Evolutionary conservation across 345 rosid species (phyloP).

Genomic region (Citrus glauca): DNA sequence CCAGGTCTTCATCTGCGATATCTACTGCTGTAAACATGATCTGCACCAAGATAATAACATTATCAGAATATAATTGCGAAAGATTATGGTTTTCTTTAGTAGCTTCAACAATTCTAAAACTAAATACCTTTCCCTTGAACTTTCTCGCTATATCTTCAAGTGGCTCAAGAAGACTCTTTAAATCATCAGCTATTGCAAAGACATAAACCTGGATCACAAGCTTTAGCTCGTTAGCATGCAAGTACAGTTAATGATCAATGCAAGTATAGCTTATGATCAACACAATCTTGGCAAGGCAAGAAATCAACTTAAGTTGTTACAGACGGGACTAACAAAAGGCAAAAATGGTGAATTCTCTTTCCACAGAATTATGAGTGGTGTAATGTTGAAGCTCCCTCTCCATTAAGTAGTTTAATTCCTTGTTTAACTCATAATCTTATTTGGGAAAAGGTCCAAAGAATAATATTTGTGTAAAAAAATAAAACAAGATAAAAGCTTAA

Average conservation of each 20-base stretch:
- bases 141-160: slow-evolving; percentile 70
- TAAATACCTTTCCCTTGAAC: slow-evolving; percentile 59
- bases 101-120: slow-evolving; percentile 11
- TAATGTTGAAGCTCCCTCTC: neutral
- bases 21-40: slow-evolving; percentile 71
- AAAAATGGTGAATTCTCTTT: neutral
- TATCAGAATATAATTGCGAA: slow-evolving; percentile 9
- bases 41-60: slow-evolving; percentile 35
- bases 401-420: neutral
- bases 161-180: slow-evolving; percentile 46
- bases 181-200: slow-evolving; percentile 61
- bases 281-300: neutral
- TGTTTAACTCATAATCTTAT: neutral
- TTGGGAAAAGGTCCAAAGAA: neutral
- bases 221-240: neutral
- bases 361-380: neutral
- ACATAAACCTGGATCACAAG: slow-evolving; percentile 48
- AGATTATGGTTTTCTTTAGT: neutral
- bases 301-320: neutral
- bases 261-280: neutral
- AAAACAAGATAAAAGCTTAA: neutral
- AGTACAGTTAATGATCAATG: neutral
- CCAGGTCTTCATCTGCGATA: slow-evolving; percentile 65
- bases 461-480: neutral
- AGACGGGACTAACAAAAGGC: neutral